These are phyloP conservation scores for Candida dajiaensis DNA, from an alignment of 805 yeast species.

Conservation along the genomic window DNA sequence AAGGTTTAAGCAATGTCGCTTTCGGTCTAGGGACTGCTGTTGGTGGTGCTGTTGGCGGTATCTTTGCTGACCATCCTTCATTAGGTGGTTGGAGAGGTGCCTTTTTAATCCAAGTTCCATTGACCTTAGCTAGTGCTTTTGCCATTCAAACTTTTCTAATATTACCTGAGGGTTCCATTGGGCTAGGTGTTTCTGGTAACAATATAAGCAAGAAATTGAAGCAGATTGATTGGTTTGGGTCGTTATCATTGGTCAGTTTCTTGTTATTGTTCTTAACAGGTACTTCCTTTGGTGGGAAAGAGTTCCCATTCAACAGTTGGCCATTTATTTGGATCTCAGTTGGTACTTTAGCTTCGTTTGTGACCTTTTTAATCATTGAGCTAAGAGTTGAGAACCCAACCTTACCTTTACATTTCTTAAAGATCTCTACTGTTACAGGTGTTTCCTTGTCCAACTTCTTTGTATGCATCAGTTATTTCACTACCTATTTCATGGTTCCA, in stretches of 20 bases:
- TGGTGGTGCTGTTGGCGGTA: slow-evolving; percentile 64
- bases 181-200: slow-evolving; percentile 40
- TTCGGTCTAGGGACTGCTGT: slow-evolving; percentile 72
- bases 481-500: slow-evolving; percentile 52
- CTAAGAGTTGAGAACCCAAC: slow-evolving; percentile 48
- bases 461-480: slow-evolving; percentile 32
- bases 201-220: slow-evolving; percentile 41
- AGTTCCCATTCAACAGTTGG: slow-evolving; percentile 33
- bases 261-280: slow-evolving; percentile 42
- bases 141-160: slow-evolving; percentile 30
- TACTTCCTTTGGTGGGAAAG: slow-evolving; percentile 49
- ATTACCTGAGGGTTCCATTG: slow-evolving; percentile 47
- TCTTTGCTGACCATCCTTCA: slow-evolving; percentile 32
- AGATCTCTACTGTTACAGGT: slow-evolving; percentile 53
- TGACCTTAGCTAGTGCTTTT: slow-evolving; percentile 39
- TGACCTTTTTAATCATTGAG: slow-evolving; percentile 38
- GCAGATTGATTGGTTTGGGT: slow-evolving; percentile 52
- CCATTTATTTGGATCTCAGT: slow-evolving; percentile 27
- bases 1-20: slow-evolving; percentile 73
- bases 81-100: slow-evolving; percentile 46
- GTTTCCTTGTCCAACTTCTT: slow-evolving; percentile 62
- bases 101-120: slow-evolving; percentile 46
- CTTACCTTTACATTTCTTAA: slow-evolving; percentile 51
- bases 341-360: slow-evolving; percentile 31
- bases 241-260: slow-evolving; percentile 38